These are phyloP conservation scores for Ambrosia trifida DNA, from an alignment of 129 eudicot genomes.

Conservation along the genomic window DNA sequence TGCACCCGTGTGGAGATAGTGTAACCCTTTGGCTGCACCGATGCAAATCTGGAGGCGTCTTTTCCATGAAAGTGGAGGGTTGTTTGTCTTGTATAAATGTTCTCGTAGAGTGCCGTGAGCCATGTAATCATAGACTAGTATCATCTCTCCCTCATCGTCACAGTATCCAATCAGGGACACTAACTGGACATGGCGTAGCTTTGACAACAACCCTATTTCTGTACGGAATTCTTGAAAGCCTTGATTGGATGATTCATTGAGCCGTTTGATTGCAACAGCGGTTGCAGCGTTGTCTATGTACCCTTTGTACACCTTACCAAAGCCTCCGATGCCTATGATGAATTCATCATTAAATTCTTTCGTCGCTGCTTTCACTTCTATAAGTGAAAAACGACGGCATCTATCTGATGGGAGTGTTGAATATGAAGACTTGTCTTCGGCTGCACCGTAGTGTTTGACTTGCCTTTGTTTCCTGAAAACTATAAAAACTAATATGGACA, in stretches of 20 bases:
- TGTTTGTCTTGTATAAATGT: slow-evolving; percentile 37
- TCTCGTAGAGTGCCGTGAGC: slow-evolving; percentile 37
- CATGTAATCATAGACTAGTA: slow-evolving; percentile 45
- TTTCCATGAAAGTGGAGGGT: slow-evolving; percentile 46
- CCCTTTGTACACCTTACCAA: slow-evolving; percentile 48
- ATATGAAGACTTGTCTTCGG: not conserved
- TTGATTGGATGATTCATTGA: slow-evolving; percentile 35
- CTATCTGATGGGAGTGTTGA: slow-evolving; percentile 26
- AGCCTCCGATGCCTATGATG: slow-evolving; percentile 38
- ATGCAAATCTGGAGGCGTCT: slow-evolving; percentile 51
- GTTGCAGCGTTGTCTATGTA: slow-evolving; percentile 17
- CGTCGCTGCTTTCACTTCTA: slow-evolving; percentile 36
- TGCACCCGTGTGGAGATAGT: slow-evolving; percentile 48
- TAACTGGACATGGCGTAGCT: slow-evolving; percentile 34
- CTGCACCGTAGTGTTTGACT: slow-evolving; percentile 1
- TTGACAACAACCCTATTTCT: slow-evolving; percentile 27
- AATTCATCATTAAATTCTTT: slow-evolving; percentile 19
- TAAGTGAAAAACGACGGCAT: slow-evolving; percentile 38
- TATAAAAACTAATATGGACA: slow-evolving; percentile 19
- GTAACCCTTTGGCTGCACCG: slow-evolving; percentile 57
- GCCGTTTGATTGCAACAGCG: slow-evolving; percentile 41
- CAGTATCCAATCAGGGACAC: slow-evolving; percentile 46
- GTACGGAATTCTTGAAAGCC: slow-evolving; percentile 36
- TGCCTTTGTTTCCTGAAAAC: slow-evolving; percentile 14
- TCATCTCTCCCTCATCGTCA: slow-evolving; percentile 35